A percentile compares a stretch with the other conserved stretches of the same genome.
These are phyloP conservation scores for Candida suzukii DNA, from an alignment of 805 yeast genomes.

Conservation along the genomic window DNA sequence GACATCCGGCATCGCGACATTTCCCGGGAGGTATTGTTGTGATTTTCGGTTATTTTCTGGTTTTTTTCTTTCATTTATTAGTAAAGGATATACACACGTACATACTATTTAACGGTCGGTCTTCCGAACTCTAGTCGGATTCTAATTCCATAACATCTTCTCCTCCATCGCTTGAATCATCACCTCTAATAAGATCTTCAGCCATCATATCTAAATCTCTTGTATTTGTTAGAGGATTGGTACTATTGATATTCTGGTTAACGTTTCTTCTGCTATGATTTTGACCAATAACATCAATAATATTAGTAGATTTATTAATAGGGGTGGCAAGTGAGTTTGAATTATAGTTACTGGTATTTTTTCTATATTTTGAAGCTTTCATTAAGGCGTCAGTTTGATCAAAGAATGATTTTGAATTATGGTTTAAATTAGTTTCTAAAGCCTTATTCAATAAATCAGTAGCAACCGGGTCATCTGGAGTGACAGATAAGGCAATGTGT, in stretches of 20 bases:
- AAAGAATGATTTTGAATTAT: background rate
- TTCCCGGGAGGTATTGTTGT: too few species aligned
- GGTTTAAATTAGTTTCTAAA: constrained; percentile 44
- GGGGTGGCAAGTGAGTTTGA: constrained; percentile 11
- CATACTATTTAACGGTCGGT: background rate
- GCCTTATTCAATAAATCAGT: constrained; percentile 77
- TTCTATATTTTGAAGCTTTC: background rate
- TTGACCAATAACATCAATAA: constrained; percentile 21
- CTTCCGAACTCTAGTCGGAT: constrained; percentile 33
- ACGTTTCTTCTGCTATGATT: constrained; percentile 7
- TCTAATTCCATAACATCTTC: constrained; percentile 53
- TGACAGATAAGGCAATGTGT: constrained; percentile 73
- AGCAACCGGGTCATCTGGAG: constrained; percentile 80
- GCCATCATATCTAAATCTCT: constrained; percentile 30
- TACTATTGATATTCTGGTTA: too few species aligned
- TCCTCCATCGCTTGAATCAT: constrained; percentile 32
- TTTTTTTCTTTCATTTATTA: too few species aligned
- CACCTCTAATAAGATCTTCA: constrained; percentile 36
- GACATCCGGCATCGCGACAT: background rate
- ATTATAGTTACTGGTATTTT: background rate
- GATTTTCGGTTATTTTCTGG: too few species aligned
- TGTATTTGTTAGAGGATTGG: background rate
- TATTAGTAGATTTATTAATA: constrained; percentile 12
- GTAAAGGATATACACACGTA: too few species aligned
- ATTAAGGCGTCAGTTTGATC: background rate